Percentiles rank a stretch among this genome's conserved stretches.
phyloP scores from a whole-genome alignment of 345 rosid genomes.

The Cardamine resedifolia region DNA sequence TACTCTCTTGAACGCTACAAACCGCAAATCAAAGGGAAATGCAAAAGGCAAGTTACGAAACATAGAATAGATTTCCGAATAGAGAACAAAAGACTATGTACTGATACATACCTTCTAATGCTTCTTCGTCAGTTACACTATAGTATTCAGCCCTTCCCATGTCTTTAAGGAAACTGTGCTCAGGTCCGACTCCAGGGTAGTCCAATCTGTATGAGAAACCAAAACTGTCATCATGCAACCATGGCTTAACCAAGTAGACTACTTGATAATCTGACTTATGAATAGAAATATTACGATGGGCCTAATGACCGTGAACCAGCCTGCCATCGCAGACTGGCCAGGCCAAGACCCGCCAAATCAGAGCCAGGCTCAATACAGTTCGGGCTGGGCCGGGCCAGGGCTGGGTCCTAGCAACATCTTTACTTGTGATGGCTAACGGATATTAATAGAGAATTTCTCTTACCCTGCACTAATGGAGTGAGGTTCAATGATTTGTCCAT shows the following conservation, averaged over 20 bases:
- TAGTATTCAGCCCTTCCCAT: conserved; percentile 80
- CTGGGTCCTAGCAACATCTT: background rate
- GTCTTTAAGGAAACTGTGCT: conserved; percentile 93
- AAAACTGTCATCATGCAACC: conserved; percentile 10
- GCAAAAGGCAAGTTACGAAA: background rate
- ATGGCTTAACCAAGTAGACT: background rate
- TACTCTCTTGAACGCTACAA: conserved; percentile 81
- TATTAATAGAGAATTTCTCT: background rate
- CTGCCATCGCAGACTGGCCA: background rate
- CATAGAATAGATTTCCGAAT: background rate
- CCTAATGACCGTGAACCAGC: background rate
- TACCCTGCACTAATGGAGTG: conserved; percentile 98
- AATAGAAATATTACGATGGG: background rate
- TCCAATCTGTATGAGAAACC: conserved; percentile 59
- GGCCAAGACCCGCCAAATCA: conserved; percentile 1
- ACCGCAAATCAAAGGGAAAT: background rate
- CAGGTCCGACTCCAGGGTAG: conserved; percentile 98
- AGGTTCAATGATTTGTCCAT: conserved; percentile 91
- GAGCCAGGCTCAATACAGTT: background rate
- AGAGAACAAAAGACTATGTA: background rate
- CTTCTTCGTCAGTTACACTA: conserved; percentile 81
- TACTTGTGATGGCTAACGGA: background rate
- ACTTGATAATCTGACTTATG: background rate
- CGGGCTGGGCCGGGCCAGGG: background rate
- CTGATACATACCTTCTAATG: conserved; percentile 65